Base-by-base conservation (phyloP, 2,329 filamentous ascomycete species). In the Nannizzia gypsea region DNA sequence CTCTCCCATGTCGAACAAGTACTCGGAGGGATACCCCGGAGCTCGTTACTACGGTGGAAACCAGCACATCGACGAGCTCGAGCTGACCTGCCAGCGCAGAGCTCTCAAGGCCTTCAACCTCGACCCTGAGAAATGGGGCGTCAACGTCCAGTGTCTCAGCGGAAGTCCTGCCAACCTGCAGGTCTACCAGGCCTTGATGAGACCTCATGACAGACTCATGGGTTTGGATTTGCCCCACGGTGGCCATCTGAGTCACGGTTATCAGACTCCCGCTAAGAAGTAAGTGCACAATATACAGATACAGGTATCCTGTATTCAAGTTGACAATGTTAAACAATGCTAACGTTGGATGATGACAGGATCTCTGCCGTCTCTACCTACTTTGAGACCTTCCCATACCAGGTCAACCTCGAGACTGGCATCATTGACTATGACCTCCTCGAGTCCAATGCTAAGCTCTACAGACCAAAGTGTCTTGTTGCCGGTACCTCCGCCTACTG, bases 311-410 rank as follows among this genome's bases (percentile, higher is more conserved):
- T n/a, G n/a, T n/a, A 46, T 13, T 15, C 4, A 13, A 58, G 13
- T n/a, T 48, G 56, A 17, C 26, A 3, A 20, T 4, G 6, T 17
- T 8, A 54, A n/a, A 36, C 24, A 34, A 26, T 36, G 34, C 60
- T 60, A 55, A 62, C 44, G 48, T n/a, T 40, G 34, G 44, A 17
- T 50, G n/a, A 24, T 48, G 31, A 28, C 61, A 86, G 81, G 80
- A 97, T 99, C 73, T 97, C 92, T n/a, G 90, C 91, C 69, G 86
- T 99, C 66, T 97, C 92, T 61, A 97, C 95, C 72, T 99, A 99
- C 79, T 99, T 99, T 73, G 93, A 99, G 79, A 99, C 93, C 38
- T 79, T 99, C 64, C 93, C 93, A 3, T 99, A 99, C 80, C 86
- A 90, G 62, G 82, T 97, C 59, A 84, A 96, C 77, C 88, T 95